A percentile compares a stretch with the other conserved stretches of the same genome.
Conservation (phyloP, 768 basidiomycete species). For the Chiua virens region DNA sequence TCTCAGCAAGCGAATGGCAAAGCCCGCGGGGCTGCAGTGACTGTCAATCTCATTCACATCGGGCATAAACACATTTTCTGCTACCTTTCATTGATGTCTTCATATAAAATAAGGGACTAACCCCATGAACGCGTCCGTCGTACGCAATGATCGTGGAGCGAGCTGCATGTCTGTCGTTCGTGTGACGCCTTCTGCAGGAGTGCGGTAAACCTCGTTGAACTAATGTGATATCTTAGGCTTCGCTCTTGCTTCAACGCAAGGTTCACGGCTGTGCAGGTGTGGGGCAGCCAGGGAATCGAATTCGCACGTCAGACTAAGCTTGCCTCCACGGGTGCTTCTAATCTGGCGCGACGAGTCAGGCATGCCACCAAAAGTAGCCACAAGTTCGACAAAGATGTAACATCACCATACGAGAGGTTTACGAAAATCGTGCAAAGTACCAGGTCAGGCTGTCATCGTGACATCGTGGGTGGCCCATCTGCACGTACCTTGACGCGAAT, state of each 20-base stretch:
- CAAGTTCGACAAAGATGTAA: slow-evolving; percentile 2
- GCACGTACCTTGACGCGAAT: slow-evolving; percentile 6
- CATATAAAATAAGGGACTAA: neutral
- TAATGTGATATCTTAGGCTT: neutral
- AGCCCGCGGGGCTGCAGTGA: slow-evolving; percentile 16
- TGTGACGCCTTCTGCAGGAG: neutral
- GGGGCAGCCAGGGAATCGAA: slow-evolving; percentile 12
- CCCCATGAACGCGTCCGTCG: neutral
- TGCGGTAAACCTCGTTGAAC: neutral
- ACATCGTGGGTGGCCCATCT: neutral
- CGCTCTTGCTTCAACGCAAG: neutral
- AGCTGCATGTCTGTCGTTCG: slow-evolving; percentile 6
- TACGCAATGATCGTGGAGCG: neutral
- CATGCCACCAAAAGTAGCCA: neutral
- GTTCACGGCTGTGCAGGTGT: slow-evolving; percentile 13
- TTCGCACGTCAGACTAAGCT: slow-evolving; percentile 10
- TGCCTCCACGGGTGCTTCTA: neutral
- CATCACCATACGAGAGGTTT: neutral
- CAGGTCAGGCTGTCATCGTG: neutral
- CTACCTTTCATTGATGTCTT: slow-evolving; percentile 5
- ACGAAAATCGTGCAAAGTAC: neutral
- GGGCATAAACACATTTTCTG: neutral
- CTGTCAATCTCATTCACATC: slow-evolving; percentile 3
- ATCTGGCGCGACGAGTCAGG: neutral
- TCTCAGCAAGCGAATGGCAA: slow-evolving; percentile 7